A percentile compares a stretch with the other conserved stretches of the same genome.
phyloP scores from a whole-genome alignment of 108 stramenopile species.

The Cyclostephanos invisitatus region DNA sequence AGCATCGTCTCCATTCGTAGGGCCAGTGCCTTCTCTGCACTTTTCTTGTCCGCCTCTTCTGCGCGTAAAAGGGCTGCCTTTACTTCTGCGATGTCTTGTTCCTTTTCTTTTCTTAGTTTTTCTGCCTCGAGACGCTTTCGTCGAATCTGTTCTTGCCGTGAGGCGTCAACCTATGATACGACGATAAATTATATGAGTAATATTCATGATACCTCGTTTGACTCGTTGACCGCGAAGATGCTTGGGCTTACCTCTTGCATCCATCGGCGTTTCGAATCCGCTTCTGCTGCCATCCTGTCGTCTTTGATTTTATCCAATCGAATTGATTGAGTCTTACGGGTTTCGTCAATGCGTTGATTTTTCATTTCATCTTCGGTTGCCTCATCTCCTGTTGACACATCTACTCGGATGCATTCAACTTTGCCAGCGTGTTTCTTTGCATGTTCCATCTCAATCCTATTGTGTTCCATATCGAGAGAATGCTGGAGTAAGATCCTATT shows the following conservation, averaged over 20 bases:
- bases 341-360: constrained; percentile 28
- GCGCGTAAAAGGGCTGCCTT: constrained; percentile 18
- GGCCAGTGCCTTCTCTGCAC: constrained; percentile 16
- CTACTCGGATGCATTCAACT: constrained; percentile 28
- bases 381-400: constrained; percentile 30
- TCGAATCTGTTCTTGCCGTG: constrained; percentile 48
- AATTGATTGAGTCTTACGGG: constrained; percentile 37
- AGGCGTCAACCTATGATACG: constrained; percentile 22
- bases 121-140: constrained; percentile 37
- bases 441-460: constrained; percentile 31
- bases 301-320: constrained; percentile 37
- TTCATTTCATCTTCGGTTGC: constrained; percentile 35
- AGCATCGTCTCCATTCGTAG: constrained; percentile 22
- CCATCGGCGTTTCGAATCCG: constrained; percentile 22
- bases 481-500: constrained; percentile 45
- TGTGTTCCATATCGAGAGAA: constrained; percentile 45
- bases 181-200: not conserved
- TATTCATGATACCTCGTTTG: not conserved
- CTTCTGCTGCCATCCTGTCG: constrained; percentile 33
- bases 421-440: constrained; percentile 49
- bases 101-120: constrained; percentile 19
- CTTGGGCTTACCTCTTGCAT: constrained; percentile 33
- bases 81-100: constrained; percentile 24
- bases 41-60: constrained; percentile 28
- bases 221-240: not conserved